A percentile compares a stretch with the other conserved stretches of the same genome.
Conservation (phyloP, 2,329 filamentous ascomycete genomes). For the Talaromyces sp. region DNA sequence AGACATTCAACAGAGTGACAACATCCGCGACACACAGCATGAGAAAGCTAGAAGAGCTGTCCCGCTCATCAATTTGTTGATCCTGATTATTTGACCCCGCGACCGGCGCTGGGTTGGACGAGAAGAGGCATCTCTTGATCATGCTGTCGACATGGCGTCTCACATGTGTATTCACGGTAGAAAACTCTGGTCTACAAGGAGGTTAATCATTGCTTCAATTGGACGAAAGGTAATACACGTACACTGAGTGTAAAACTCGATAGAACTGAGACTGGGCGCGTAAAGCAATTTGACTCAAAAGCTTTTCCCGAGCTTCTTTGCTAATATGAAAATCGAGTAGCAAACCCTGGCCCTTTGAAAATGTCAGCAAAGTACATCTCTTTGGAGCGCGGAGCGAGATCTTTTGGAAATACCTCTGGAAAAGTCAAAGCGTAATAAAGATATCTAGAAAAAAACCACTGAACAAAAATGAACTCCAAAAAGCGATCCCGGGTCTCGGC, state of each 20-base stretch:
- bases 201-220: slow-evolving; percentile 49
- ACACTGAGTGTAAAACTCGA: slow-evolving; percentile 69
- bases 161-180: slow-evolving; percentile 33
- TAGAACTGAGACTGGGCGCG: slow-evolving; percentile 75
- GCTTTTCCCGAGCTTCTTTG: slow-evolving; percentile 78
- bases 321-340: slow-evolving; percentile 90
- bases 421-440: slow-evolving; percentile 78
- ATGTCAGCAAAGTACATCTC: slow-evolving; percentile 25
- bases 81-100: slow-evolving; percentile 42
- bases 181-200: slow-evolving; percentile 39
- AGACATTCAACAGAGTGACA: slow-evolving; percentile 72
- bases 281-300: slow-evolving; percentile 70
- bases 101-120: slow-evolving; percentile 14
- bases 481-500: slow-evolving; percentile 68
- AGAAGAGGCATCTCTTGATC: slow-evolving; percentile 30
- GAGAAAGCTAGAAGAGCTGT: slow-evolving; percentile 58
- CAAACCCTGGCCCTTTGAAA: slow-evolving; percentile 52
- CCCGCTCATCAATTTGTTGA: slow-evolving; percentile 16
- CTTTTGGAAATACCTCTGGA: slow-evolving; percentile 67
- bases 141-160: slow-evolving; percentile 38
- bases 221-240: slow-evolving; percentile 35
- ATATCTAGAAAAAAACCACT: slow-evolving; percentile 90
- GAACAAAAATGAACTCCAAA: slow-evolving; percentile 77
- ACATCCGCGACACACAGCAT: slow-evolving; percentile 77
- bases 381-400: neutral